phyloP scores from a whole-genome alignment of 129 eudicot species.

The Flaveria ramosissima region DNA sequence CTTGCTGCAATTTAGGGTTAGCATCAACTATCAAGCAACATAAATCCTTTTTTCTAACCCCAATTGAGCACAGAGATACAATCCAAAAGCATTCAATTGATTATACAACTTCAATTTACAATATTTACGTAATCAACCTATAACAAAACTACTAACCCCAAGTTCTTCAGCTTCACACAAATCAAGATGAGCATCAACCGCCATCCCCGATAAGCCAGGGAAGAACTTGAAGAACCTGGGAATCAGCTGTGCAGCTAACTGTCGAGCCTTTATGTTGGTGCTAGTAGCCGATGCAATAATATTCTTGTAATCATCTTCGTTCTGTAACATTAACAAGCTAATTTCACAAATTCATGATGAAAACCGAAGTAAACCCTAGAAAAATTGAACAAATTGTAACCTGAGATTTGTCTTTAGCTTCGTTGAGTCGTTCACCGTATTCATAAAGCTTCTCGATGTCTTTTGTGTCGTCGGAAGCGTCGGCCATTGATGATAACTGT shows the following conservation, averaged over 20 bases:
- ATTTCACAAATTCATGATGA: constrained; percentile 1
- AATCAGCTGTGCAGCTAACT: constrained; percentile 87
- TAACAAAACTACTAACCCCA: constrained; percentile 55
- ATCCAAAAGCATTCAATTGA: background rate
- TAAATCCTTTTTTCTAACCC: background rate
- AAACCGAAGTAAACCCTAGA: constrained; percentile 46
- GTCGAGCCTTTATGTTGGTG: constrained; percentile 66
- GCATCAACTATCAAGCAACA: background rate
- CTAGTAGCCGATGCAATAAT: constrained; percentile 72
- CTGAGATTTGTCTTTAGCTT: constrained; percentile 88
- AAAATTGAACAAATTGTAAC: constrained; percentile 30
- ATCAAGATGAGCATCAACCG: constrained; percentile 84
- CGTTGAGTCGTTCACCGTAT: constrained; percentile 78
- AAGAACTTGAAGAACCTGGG: constrained; percentile 86
- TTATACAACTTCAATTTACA: background rate
- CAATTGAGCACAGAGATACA: background rate
- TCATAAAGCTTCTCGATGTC: constrained; percentile 88
- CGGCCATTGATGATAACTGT: constrained; percentile 47
- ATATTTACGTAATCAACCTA: background rate
- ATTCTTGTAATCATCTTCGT: constrained; percentile 72
- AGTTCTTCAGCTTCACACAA: constrained; percentile 94
- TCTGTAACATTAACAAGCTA: constrained; percentile 39
- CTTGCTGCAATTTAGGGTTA: background rate
- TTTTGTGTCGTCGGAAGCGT: constrained; percentile 51
- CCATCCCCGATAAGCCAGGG: constrained; percentile 57